Base-by-base conservation (phyloP, 1,284 basidiomycete species). In the Papiliotrema fonsecae region DNA sequence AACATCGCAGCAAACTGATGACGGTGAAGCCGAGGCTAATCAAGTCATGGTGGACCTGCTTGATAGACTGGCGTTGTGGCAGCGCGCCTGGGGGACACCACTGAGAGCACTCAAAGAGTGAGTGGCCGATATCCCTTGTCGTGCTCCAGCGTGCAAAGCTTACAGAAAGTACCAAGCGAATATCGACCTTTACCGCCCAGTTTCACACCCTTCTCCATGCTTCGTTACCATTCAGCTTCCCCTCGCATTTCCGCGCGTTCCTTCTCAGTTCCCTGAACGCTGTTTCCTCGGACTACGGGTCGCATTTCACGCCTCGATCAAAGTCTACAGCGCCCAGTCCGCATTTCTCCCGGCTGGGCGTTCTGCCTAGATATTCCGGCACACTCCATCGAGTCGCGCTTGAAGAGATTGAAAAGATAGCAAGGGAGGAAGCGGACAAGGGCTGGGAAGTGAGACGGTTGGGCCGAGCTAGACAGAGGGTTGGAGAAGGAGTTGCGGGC, bases 331-430 rank as follows among this genome's bases (percentile, higher is more conserved):
- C 49, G 53, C 38, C 51, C 50, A 42, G 48, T 7, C 65, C 68
- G 5, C 62, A 74, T 34, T 83, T 91, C 40, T 83, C 86, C 45
- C 75, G 79, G 2, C 78, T 96, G 0, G 87, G 87, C 2, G 76
- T 94, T 13, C 77, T 90, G 26, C 87, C 91, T 51, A 81, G 89
- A 26, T 93, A 88, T 64, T 88, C 92, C 57, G 82, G 83, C 2
- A 82, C 90, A 45, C 80, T 96, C 24, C 83, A 86, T 25, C 83
- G 82, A 49, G 85, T 92, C 2, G 86, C 87, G 27, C 89, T 90
- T 60, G 85, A 88, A 57, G 82, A 84, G 57, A 91, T 96, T 51
- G 87, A 91, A 61, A 69, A 75, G 6, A 78, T 87, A 45, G 83
- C 92, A 0, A 54, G 79, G 42, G 77, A 79, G 51, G 82, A 79